Percentiles rank a stretch among this genome's conserved stretches.
phyloP scores from a whole-genome alignment of 331 rosid genomes.

The Telfairia occidentalis region DNA sequence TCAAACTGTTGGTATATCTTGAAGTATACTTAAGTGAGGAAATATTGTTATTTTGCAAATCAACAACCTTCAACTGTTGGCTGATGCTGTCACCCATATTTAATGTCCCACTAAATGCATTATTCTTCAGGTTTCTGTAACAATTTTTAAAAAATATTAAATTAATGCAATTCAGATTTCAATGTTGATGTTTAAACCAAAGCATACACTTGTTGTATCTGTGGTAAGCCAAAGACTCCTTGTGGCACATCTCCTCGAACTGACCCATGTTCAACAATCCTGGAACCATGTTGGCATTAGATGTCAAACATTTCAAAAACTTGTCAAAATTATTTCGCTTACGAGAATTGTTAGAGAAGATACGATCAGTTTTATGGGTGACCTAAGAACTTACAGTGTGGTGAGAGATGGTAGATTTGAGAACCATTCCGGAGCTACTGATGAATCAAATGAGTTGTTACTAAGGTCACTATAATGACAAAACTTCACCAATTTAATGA shows the following conservation, averaged over 20 bases:
- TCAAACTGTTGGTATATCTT: slow-evolving; percentile 34
- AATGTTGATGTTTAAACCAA: not conserved
- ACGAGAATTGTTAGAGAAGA: not conserved
- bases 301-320: slow-evolving; percentile 3
- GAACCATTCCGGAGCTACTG: slow-evolving; percentile 67
- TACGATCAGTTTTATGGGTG: not conserved
- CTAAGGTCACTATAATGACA: slow-evolving; percentile 58
- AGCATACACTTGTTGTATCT: slow-evolving; percentile 73
- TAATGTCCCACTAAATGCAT: slow-evolving; percentile 47
- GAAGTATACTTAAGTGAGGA: slow-evolving; percentile 25
- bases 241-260: slow-evolving; percentile 54
- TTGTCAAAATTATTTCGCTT: not conserved
- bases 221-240: slow-evolving; percentile 56
- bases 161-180: not conserved
- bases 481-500: slow-evolving; percentile 9
- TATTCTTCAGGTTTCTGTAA: slow-evolving; percentile 55
- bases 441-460: slow-evolving; percentile 54
- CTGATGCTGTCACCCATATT: slow-evolving; percentile 56
- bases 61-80: slow-evolving; percentile 58
- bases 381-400: slow-evolving; percentile 47
- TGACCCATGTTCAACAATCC: slow-evolving; percentile 68
- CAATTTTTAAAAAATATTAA: not conserved
- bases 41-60: slow-evolving; percentile 61
- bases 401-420: slow-evolving; percentile 50
- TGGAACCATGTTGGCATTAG: slow-evolving; percentile 17